A percentile compares a stretch with the other conserved stretches of the same genome.
phyloP scores from a whole-genome alignment of 2,329 filamentous ascomycete genomes.

The Lachnellula hyalina region DNA sequence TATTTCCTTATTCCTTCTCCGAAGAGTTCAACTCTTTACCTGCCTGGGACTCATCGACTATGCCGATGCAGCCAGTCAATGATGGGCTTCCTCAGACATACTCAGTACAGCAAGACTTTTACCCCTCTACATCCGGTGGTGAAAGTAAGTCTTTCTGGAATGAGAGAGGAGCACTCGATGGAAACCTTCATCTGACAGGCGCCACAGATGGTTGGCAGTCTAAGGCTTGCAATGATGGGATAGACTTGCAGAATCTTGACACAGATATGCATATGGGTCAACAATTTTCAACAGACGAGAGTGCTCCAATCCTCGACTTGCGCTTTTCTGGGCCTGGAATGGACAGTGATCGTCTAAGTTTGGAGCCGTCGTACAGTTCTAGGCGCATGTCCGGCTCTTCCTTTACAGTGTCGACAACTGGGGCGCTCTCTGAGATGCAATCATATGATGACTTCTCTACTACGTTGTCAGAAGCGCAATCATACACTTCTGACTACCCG shows the following conservation, averaged over 20 bases:
- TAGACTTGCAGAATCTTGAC: slow-evolving; percentile 52
- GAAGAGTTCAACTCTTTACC: slow-evolving; percentile 48
- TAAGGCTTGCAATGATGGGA: slow-evolving; percentile 52
- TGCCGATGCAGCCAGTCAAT: slow-evolving; percentile 38
- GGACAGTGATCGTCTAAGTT: slow-evolving; percentile 47
- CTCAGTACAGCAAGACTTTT: slow-evolving; percentile 54
- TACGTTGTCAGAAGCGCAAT: slow-evolving; percentile 60
- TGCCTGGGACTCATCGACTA: slow-evolving; percentile 52
- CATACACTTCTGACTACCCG: slow-evolving; percentile 62
- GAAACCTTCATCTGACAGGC: slow-evolving; percentile 20
- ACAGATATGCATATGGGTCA: slow-evolving; percentile 56
- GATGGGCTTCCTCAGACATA: slow-evolving; percentile 49
- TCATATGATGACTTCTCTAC: slow-evolving; percentile 68
- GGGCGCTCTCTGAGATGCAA: slow-evolving; percentile 61
- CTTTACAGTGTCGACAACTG: slow-evolving; percentile 65
- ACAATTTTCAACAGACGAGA: slow-evolving; percentile 57
- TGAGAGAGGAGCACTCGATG: slow-evolving; percentile 11
- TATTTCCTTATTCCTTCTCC: slow-evolving; percentile 53
- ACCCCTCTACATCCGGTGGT: slow-evolving; percentile 44
- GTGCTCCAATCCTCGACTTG: slow-evolving; percentile 57
- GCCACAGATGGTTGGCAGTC: slow-evolving; percentile 44
- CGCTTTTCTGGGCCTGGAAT: slow-evolving; percentile 43
- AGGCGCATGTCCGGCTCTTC: slow-evolving; percentile 68
- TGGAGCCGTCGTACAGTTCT: slow-evolving; percentile 49
- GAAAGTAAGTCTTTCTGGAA: slow-evolving; percentile 38